Conservation (phyloP, 345 rosid species). For the Arabidopsis arenosa region DNA sequence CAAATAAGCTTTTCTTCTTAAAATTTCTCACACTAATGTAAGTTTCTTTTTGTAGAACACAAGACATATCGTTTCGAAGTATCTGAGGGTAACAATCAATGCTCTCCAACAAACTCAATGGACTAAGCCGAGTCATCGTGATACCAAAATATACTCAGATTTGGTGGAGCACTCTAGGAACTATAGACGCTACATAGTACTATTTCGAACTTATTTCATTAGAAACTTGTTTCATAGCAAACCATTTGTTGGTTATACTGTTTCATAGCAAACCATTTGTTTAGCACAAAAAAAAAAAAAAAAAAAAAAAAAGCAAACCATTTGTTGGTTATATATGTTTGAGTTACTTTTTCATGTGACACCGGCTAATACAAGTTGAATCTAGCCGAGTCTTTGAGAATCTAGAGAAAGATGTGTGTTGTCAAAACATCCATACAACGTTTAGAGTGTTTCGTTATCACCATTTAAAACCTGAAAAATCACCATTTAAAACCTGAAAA, state of each 20-base stretch:
- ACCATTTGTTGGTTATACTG: neutral
- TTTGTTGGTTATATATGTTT: neutral
- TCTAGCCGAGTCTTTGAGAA: neutral
- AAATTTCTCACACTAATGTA: neutral
- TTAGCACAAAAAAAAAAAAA: too few species aligned
- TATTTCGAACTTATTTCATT: conserved; percentile 8
- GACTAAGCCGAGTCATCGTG: conserved; percentile 19
- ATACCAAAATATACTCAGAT: conserved; percentile 6
- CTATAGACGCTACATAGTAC: conserved; percentile 2
- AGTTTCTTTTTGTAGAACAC: conserved; percentile 33
- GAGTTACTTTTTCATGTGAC: neutral
- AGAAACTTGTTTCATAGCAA: neutral
- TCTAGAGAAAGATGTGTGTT: neutral
- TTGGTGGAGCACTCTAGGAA: conserved; percentile 9
- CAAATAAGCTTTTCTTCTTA: neutral
- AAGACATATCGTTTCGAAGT: conserved; percentile 33
- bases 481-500: too few species aligned
- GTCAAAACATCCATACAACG: neutral
- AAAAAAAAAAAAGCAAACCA: too few species aligned
- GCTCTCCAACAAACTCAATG: conserved; percentile 13
- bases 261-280: too few species aligned
- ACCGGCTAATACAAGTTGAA: neutral
- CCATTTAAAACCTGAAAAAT: too few species aligned
- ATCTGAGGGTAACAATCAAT: conserved; percentile 12
- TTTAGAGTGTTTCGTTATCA: neutral